phyloP scores from a whole-genome alignment of 305 asterid genomes.

The Plantago rigida region DNA sequence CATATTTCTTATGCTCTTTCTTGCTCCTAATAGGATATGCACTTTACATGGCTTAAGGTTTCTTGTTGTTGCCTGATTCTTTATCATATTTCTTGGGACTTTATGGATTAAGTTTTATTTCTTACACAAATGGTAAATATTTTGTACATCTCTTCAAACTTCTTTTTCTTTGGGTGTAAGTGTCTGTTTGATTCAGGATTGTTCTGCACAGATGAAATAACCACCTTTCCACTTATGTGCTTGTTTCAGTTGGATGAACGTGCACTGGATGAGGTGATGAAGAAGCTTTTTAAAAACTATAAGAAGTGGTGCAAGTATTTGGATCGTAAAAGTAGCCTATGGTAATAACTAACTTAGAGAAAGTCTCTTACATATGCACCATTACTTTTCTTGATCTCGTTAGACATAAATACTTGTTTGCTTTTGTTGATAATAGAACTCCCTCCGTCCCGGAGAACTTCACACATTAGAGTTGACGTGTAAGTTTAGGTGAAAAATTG shows the following conservation, averaged over 20 bases:
- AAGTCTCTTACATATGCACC: too few species aligned
- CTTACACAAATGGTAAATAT: not conserved
- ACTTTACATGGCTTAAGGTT: not conserved
- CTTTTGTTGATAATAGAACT: too few species aligned
- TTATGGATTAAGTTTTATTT: too few species aligned
- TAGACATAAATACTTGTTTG: not conserved
- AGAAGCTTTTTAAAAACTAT: slow-evolving; percentile 91
- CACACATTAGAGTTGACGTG: too few species aligned
- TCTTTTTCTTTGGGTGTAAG: not conserved
- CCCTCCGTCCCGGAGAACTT: too few species aligned
- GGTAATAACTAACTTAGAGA: slow-evolving; percentile 34
- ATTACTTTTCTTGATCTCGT: not conserved
- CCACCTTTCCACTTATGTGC: slow-evolving; percentile 13
- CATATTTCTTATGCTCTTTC: not conserved
- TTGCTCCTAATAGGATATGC: not conserved
- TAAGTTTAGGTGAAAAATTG: too few species aligned
- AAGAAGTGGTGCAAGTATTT: slow-evolving; percentile 99
- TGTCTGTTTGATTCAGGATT: not conserved
- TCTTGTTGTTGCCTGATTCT: not conserved
- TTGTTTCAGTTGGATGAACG: slow-evolving; percentile 76
- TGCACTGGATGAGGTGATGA: slow-evolving; percentile 93
- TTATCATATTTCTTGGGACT: not conserved
- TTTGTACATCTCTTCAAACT: not conserved
- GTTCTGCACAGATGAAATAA: not conserved
- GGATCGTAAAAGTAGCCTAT: slow-evolving; percentile 90